Percentiles rank a stretch among this genome's conserved stretches.
These are phyloP conservation scores for Thielaviopsis cerberus DNA, from an alignment of 2,329 filamentous ascomycete species.

Conservation along the genomic window DNA sequence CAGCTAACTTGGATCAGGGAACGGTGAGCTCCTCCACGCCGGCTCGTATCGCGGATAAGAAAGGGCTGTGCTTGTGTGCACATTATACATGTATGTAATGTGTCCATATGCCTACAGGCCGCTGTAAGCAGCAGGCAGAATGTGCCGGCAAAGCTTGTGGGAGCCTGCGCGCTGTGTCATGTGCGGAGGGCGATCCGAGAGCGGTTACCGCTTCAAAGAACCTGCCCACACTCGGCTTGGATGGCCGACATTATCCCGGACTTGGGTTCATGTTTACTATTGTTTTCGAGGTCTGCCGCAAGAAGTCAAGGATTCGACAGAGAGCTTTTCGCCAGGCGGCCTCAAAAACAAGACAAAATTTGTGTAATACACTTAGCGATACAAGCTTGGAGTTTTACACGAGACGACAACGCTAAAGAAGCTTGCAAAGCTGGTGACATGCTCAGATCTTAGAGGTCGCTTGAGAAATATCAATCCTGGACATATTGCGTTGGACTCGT, in stretches of 20 bases:
- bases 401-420: neutral
- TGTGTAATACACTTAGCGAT: neutral
- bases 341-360: neutral
- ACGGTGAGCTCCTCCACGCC: too few species aligned
- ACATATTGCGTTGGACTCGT: neutral
- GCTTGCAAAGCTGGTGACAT: neutral
- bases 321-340: neutral
- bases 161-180: neutral
- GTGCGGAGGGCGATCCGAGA: neutral
- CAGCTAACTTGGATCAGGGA: too few species aligned
- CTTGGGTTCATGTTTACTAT: too few species aligned
- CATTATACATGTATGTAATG: too few species aligned
- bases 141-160: too few species aligned
- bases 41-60: too few species aligned
- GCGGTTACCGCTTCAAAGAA: neutral
- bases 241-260: neutral
- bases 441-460: neutral
- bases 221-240: too few species aligned
- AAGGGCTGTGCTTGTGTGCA: too few species aligned
- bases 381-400: neutral
- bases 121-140: too few species aligned
- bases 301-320: neutral
- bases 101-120: too few species aligned
- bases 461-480: neutral
- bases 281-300: too few species aligned